Evolutionary conservation across 495 filamentous ascomycete species (phyloP).

Genomic region (Neurospora sublineolata): DNA sequence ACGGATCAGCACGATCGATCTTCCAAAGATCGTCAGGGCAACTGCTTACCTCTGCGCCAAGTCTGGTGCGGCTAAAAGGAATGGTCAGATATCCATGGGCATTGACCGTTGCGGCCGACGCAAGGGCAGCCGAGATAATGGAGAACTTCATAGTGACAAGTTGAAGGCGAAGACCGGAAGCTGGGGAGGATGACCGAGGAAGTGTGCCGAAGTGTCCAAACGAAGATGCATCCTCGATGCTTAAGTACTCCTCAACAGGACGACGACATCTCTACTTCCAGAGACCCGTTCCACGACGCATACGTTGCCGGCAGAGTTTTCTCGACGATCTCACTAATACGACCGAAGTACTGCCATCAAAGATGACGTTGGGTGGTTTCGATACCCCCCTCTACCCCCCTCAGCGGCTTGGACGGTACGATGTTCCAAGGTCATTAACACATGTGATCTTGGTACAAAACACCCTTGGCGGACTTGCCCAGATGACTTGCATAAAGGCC

Average conservation of each 20-base stretch:
- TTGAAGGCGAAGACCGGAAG: background rate
- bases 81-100: conserved; percentile 40
- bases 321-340: background rate
- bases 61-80: conserved; percentile 35
- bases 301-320: background rate
- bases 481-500: background rate
- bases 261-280: background rate
- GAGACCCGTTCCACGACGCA: background rate
- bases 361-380: background rate
- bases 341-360: background rate
- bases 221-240: background rate
- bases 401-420: background rate
- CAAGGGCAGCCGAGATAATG: conserved; percentile 1
- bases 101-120: conserved; percentile 9
- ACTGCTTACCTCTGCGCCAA: conserved; percentile 33
- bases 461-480: background rate
- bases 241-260: background rate
- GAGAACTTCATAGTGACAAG: conserved; percentile 11
- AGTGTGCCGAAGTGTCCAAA: background rate
- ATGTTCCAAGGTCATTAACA: background rate
- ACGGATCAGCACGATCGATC: background rate
- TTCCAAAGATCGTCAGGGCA: background rate
- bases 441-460: background rate
- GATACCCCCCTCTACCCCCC: background rate
- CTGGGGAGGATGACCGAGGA: background rate